These are phyloP conservation scores for Trametes cubensis DNA, from an alignment of 768 basidiomycete species.

Conservation along the genomic window DNA sequence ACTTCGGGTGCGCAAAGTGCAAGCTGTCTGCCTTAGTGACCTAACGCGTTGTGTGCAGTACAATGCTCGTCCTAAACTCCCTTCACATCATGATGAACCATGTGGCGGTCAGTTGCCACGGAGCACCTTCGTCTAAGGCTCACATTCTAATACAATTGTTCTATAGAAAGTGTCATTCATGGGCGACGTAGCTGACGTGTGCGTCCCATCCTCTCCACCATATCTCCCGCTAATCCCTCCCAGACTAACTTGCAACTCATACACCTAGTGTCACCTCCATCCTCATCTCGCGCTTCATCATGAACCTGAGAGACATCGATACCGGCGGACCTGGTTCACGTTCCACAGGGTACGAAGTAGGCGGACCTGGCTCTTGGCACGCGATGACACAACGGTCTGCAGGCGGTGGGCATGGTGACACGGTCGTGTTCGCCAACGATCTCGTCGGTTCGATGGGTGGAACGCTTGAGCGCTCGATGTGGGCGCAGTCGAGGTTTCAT, in stretches of 20 bases:
- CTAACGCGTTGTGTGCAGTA: neutral
- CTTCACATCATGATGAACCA: conserved; percentile 11
- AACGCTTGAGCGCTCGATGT: neutral
- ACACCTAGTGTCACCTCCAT: neutral
- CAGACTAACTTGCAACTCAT: no score
- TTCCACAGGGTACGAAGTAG: neutral
- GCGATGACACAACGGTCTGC: no score
- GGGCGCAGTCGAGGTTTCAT: neutral
- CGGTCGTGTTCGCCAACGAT: neutral
- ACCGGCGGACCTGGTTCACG: neutral
- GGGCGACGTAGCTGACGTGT: conserved; percentile 10
- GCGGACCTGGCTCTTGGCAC: neutral
- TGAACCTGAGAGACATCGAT: neutral
- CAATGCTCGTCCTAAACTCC: conserved; percentile 10
- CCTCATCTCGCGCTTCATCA: conserved; percentile 1
- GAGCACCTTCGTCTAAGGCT: no score
- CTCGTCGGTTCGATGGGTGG: neutral
- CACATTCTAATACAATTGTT: no score
- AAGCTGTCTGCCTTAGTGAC: no score
- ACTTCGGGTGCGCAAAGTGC: conserved; percentile 7
- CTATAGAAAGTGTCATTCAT: conserved; percentile 4
- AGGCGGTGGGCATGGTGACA: no score
- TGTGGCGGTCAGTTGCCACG: neutral
- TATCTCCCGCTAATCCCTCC: no score
- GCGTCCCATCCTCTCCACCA: no score